Base-by-base conservation (phyloP, 1,284 basidiomycete species). In the Peniophora sp. region DNA sequence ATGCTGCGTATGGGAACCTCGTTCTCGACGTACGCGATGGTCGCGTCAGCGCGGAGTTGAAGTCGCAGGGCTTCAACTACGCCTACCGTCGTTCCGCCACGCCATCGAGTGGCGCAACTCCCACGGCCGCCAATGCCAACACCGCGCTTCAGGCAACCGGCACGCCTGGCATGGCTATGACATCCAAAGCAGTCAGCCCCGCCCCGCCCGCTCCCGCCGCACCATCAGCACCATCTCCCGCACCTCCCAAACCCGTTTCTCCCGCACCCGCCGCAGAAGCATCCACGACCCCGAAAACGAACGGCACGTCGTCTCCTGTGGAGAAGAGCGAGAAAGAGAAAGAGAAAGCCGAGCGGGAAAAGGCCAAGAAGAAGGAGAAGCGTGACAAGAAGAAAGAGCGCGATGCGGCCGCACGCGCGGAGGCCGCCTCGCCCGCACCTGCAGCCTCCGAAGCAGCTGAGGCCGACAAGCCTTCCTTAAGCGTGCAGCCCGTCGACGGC, bases 1-100 rank as follows among this genome's bases (percentile, higher is more conserved):
- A 99, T 62, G 96, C 95, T 8, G 87, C 91, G 1, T 96, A 89
- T 57, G 97, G 96, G 2, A 84, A 82, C 15, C 77, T 99, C 39
- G 72, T 97, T 1, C 72, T 99, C 45, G 92, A 96, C 57, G 73
- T 99, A 60, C 86, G 85, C 57, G 94, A 97, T 54, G 94, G 95
- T 2, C 76, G 96, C 42, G 83, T 99, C 42, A 92, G 89, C 54
- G 88, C 89, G 0, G 95, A 98, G 66, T 78, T 94, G 58, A 93
- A 89, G 67, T 90, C 88, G 60, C 91, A 95, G 75, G 96, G 94
- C 32, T 94, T 98, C 75, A 98, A 97, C 72, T 99, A 95, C 63
- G 89, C 92, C 0, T 95, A 94, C 64, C 85, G 93, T 52, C 81
- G 88, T 51, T 82, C 79, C 2, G 76, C 83, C 43, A 78, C 80